Percentiles rank a stretch among this genome's conserved stretches.
phyloP scores from a whole-genome alignment of 768 basidiomycete species.

The Tylopilus vinaceipallidus region DNA sequence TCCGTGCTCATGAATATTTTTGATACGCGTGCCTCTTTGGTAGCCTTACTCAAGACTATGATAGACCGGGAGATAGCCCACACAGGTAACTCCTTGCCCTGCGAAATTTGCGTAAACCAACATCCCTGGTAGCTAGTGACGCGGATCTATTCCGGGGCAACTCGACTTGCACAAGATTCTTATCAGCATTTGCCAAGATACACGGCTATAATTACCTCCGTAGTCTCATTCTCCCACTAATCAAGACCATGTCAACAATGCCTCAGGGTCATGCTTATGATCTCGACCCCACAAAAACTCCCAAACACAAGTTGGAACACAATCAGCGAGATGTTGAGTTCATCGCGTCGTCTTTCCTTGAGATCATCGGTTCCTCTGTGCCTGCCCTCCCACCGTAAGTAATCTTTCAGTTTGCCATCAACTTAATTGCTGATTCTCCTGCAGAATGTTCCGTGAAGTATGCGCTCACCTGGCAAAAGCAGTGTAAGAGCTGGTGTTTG shows the following conservation, averaged over 20 bases:
- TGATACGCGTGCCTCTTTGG: constrained; percentile 69
- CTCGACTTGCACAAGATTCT: constrained; percentile 80
- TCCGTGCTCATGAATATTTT: constrained; percentile 84
- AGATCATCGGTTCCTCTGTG: constrained; percentile 69
- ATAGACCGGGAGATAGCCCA: constrained; percentile 81
- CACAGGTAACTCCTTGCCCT: constrained; percentile 51
- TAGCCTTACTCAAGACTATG: constrained; percentile 76
- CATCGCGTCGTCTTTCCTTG: constrained; percentile 72
- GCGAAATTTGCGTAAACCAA: constrained; percentile 1
- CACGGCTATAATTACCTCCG: constrained; percentile 93
- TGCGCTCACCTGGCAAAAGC: constrained; percentile 75
- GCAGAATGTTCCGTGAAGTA: constrained; percentile 83
- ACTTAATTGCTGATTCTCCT: background rate
- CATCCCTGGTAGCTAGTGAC: constrained; percentile 59
- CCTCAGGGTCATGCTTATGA: constrained; percentile 76
- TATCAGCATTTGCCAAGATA: constrained; percentile 83
- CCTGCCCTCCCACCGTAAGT: constrained; percentile 73
- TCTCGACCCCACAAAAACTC: constrained; percentile 64
- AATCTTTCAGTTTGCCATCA: background rate
- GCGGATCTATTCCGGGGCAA: constrained; percentile 85
- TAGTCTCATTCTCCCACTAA: constrained; percentile 69
- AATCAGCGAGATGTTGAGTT: constrained; percentile 72
- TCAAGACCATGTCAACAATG: constrained; percentile 70
- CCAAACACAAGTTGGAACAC: constrained; percentile 57
- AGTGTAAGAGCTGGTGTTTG: constrained; percentile 53